Base-by-base conservation (phyloP, 345 rosid genomes). In the Raphanus raphanistrum region DNA sequence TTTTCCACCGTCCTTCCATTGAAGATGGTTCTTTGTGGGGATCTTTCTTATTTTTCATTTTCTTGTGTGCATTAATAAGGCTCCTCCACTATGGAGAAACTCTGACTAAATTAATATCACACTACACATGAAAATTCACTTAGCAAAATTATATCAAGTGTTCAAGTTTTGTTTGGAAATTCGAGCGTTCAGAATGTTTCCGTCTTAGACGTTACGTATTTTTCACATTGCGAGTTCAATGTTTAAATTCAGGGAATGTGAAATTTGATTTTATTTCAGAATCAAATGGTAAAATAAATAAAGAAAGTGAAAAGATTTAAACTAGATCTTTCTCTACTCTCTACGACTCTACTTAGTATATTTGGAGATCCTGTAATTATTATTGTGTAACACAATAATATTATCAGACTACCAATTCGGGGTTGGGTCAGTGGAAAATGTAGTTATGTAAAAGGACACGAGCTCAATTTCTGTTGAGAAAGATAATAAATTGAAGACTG, bases 1-100 rank as follows among this genome's bases (percentile, higher is more conserved):
- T 66, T 8, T 75, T 45, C 45, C 65, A 59, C 73, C 79, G 79
- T 58, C 73, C 73, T 41, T 58, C 6, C 0, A 27, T 27, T 4
- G 71, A 15, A 36, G 13, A 11, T 66, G 58, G 43, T 66, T 36
- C 58, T 26, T 54, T 64, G 17, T 73, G n/a, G 3, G 50, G 7
- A 9, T n/a, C 57, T 62, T 63, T 29, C 68, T 6, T 0, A 4
- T 45, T 7, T 13, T 38, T 57, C 58, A 52, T n/a, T 33, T 29
- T 6, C 12, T 33, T 38, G 48, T 68, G 57, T n/a, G 26, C 62
- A 36, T 70, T 59, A 36, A 71, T 33, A 63, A 73, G n/a, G 9
- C 61, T 45, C 45, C 50, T 36, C 41, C 8, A 45, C 17, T 48
- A 50, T 10, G 63, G 3, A 6, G 59, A 66, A 15, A 2, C 11